These are phyloP conservation scores for Mariannaea sp. DNA, from an alignment of 2,329 filamentous ascomycete genomes.

Conservation along the genomic window DNA sequence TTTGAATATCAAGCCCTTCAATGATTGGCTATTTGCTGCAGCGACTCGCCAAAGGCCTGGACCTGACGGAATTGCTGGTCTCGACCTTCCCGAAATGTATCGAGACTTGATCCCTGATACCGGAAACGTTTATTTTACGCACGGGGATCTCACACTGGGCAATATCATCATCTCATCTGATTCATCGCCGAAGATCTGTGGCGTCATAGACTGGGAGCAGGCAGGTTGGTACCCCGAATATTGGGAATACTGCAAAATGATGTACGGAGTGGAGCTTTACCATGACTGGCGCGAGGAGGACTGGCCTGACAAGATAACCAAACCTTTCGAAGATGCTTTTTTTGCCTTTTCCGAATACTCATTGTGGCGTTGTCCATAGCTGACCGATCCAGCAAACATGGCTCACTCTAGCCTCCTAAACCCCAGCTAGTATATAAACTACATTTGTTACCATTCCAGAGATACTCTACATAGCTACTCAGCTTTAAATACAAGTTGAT, in stretches of 20 bases:
- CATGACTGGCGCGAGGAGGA: slow-evolving; percentile 28
- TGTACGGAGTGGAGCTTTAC: slow-evolving; percentile 20
- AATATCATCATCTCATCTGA: slow-evolving; percentile 30
- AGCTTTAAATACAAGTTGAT: no score
- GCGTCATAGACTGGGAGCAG: slow-evolving; percentile 35
- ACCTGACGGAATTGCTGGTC: slow-evolving; percentile 6
- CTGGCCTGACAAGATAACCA: slow-evolving; percentile 30
- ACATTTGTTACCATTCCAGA: no score
- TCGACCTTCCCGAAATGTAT: slow-evolving; percentile 12
- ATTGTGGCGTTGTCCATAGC: slow-evolving; percentile 23
- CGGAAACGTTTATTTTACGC: slow-evolving; percentile 30
- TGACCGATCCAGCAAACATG: no score
- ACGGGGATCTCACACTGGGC: slow-evolving; percentile 31
- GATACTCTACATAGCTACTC: no score
- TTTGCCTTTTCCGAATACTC: slow-evolving; percentile 21
- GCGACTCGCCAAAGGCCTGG: slow-evolving; percentile 25
- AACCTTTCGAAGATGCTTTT: slow-evolving; percentile 20
- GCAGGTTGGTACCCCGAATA: slow-evolving; percentile 15
- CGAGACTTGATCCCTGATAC: slow-evolving; percentile 27
- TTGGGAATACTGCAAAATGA: slow-evolving; percentile 39
- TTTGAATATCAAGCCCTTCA: slow-evolving; percentile 24
- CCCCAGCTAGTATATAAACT: no score
- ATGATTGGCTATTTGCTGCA: slow-evolving; percentile 29
- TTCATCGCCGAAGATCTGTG: slow-evolving; percentile 13
- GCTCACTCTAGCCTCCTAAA: no score